Evolutionary conservation across 139 green algal genomes (phyloP).

Genomic region (Coelastrella sp.): DNA sequence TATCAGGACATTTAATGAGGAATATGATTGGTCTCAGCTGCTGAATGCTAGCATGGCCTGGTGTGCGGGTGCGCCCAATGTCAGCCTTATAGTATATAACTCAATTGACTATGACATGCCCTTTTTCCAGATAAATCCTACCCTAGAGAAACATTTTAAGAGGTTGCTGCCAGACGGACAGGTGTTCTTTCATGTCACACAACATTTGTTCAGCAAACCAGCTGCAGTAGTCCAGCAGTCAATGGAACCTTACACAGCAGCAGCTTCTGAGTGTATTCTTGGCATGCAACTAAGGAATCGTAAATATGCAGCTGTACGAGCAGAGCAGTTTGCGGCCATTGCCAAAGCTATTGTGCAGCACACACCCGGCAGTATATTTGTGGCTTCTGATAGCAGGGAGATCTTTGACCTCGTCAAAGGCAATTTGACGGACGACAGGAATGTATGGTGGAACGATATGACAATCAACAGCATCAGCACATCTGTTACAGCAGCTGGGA

Average conservation of each 20-base stretch:
- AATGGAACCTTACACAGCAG: neutral
- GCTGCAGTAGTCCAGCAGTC: neutral
- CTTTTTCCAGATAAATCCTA: neutral
- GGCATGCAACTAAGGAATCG: neutral
- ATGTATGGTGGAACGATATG: slow-evolving; percentile 4
- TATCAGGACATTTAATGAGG: too few relatives aligned
- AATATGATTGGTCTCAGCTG: too few relatives aligned
- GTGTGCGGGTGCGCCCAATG: neutral
- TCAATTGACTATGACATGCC: slow-evolving; percentile 41
- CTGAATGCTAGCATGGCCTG: too few relatives aligned
- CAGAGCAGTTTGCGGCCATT: neutral
- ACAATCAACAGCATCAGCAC: neutral
- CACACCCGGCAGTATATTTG: neutral
- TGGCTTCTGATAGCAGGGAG: neutral
- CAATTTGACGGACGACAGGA: neutral
- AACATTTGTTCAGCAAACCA: neutral
- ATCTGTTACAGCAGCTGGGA: neutral
- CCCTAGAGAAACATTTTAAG: neutral
- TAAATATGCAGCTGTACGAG: neutral
- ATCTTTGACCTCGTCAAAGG: neutral
- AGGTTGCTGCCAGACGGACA: slow-evolving; percentile 15
- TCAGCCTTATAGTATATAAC: neutral
- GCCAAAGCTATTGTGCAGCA: neutral
- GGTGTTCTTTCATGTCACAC: neutral
- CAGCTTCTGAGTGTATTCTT: neutral